These are phyloP conservation scores for Falciphora oryzae DNA, from an alignment of 2,329 filamentous ascomycete genomes.

Conservation along the genomic window DNA sequence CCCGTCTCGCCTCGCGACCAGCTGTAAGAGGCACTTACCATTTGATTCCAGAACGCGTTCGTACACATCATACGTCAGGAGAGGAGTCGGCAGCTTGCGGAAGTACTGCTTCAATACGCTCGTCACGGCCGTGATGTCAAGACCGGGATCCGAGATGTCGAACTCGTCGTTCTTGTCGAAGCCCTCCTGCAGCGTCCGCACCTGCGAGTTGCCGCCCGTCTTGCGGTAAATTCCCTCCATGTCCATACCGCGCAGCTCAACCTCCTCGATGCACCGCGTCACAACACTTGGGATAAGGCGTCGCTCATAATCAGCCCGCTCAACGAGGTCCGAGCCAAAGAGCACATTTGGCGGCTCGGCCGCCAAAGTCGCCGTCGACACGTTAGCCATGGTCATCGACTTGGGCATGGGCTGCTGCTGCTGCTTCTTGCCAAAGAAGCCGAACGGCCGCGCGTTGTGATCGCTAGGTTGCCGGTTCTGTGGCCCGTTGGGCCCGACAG, in stretches of 20 bases:
- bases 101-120: conserved; percentile 97
- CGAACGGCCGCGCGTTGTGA: conserved; percentile 48
- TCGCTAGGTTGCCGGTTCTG: conserved; percentile 21
- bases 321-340: conserved; percentile 84
- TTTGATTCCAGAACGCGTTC: conserved; percentile 80
- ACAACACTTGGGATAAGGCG: conserved; percentile 87
- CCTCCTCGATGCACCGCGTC: conserved; percentile 91
- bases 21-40: conserved; percentile 41
- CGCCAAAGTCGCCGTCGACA: conserved; percentile 27
- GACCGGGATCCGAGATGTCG: conserved; percentile 86
- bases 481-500: conserved; percentile 15
- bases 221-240: conserved; percentile 97
- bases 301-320: conserved; percentile 82
- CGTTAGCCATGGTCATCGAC: conserved; percentile 38
- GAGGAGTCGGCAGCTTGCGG: conserved; percentile 79
- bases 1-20: not conserved
- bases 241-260: conserved; percentile 94
- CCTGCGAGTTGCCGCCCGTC: conserved; percentile 85
- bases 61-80: conserved; percentile 91
- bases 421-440: conserved; percentile 62
- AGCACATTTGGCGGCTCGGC: conserved; percentile 55
- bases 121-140: conserved; percentile 95
- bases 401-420: conserved; percentile 39
- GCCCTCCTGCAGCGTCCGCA: conserved; percentile 83
- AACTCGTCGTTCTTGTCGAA: conserved; percentile 83